phyloP scores from a whole-genome alignment of 441 rosid genomes.

The Brassica balearica region DNA sequence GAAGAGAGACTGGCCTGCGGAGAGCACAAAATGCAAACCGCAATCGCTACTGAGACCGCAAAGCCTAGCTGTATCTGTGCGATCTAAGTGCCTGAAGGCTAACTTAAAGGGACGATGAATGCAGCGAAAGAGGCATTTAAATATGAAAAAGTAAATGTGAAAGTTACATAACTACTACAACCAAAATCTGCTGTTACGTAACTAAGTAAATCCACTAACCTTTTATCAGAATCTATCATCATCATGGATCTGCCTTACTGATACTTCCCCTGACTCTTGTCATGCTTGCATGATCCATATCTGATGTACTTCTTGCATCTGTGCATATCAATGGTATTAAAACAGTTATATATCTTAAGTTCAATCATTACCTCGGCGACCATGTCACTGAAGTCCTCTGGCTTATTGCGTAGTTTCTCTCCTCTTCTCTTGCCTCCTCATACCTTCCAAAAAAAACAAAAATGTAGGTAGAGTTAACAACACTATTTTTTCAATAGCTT shows the following conservation, averaged over 20 bases:
- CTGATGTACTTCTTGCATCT: not conserved
- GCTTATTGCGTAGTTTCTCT: conserved; percentile 79
- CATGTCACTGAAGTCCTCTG: conserved; percentile 96
- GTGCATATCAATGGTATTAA: not conserved
- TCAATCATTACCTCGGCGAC: conserved; percentile 82
- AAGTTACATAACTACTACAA: not conserved
- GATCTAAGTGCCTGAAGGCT: not conserved
- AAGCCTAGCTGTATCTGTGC: not conserved
- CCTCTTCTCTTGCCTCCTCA: conserved; percentile 97
- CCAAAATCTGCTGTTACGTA: not conserved
- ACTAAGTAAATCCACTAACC: not conserved
- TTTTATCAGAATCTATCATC: not conserved
- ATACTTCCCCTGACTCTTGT: not conserved
- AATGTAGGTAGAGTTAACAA: not conserved
- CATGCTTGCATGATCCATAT: not conserved
- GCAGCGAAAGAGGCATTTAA: not conserved
- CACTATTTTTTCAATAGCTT: not conserved
- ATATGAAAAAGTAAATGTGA: not conserved
- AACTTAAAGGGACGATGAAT: not conserved
- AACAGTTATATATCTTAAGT: not conserved
- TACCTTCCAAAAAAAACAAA: conserved; percentile 57
- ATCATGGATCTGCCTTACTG: not conserved
- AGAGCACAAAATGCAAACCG: too few species aligned
- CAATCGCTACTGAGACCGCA: not conserved
- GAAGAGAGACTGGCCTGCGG: too few species aligned